These are phyloP conservation scores for Euphrasia arctica DNA, from an alignment of 305 asterid species.

Conservation along the genomic window DNA sequence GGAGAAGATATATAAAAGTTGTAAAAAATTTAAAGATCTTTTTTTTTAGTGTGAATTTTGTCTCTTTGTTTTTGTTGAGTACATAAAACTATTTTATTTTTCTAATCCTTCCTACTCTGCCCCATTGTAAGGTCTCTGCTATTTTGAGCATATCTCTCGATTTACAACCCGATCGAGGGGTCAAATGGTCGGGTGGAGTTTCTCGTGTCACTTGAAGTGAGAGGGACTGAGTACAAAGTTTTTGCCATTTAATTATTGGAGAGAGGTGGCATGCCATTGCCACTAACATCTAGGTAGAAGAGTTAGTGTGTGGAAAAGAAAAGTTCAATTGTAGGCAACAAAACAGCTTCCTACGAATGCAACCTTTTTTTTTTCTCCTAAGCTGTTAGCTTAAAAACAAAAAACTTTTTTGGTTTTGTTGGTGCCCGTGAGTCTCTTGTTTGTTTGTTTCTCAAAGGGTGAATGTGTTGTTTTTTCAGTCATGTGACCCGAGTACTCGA, in stretches of 20 bases:
- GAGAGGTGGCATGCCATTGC: constrained; percentile 31
- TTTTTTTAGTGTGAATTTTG: neutral
- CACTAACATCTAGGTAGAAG: constrained; percentile 37
- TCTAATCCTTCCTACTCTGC: too few relatives aligned
- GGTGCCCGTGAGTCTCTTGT: constrained; percentile 50
- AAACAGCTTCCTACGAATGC: constrained; percentile 32
- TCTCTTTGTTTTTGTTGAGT: neutral
- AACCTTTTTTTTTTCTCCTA: constrained; percentile 16
- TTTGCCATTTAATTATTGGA: neutral
- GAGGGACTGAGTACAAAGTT: too few relatives aligned
- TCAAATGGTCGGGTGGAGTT: too few relatives aligned
- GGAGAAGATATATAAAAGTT: neutral
- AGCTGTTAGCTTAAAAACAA: neutral
- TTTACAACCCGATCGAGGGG: too few relatives aligned
- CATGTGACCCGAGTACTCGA: too few relatives aligned
- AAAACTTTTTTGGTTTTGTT: constrained; percentile 29
- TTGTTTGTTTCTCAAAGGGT: constrained; percentile 34
- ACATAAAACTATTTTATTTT: too few relatives aligned
- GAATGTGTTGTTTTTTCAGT: constrained; percentile 25
- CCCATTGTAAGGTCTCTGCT: too few relatives aligned
- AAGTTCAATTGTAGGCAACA: constrained; percentile 31
- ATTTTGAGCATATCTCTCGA: too few relatives aligned
- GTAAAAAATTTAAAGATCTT: neutral
- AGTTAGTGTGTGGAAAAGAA: constrained; percentile 14
- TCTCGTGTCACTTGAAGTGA: too few relatives aligned